A percentile compares a stretch with the other conserved stretches of the same genome.
These are phyloP conservation scores for Gaultheria prostrata DNA, from an alignment of 148 eudicot genomes.

Conservation along the genomic window DNA sequence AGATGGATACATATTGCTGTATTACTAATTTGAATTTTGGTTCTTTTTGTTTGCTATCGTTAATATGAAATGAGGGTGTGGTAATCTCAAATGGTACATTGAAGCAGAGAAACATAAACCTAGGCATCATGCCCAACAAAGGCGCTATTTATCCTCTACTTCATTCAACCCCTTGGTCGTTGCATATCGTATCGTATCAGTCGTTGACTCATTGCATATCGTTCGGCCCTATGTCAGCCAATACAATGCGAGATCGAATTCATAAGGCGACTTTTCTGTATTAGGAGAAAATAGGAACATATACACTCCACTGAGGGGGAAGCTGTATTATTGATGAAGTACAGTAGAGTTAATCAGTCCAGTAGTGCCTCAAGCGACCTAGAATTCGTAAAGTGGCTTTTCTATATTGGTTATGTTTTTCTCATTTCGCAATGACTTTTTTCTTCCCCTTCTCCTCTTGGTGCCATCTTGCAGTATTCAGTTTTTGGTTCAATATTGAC, in stretches of 20 bases:
- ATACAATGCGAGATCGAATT: background rate
- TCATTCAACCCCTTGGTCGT: background rate
- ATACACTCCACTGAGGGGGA: background rate
- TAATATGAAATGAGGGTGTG: background rate
- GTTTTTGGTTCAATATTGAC: conserved; percentile 71
- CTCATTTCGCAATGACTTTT: background rate
- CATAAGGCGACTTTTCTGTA: too few species aligned
- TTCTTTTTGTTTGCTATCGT: background rate
- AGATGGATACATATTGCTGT: background rate
- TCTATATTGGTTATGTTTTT: background rate
- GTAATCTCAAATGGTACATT: background rate
- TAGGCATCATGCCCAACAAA: background rate
- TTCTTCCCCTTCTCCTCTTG: background rate
- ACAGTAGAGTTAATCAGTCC: background rate
- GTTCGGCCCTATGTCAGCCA: background rate
- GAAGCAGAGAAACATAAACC: background rate
- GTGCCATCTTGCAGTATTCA: conserved; percentile 48
- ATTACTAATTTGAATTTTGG: background rate
- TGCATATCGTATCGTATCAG: background rate
- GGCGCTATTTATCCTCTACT: background rate
- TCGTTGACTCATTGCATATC: too few species aligned
- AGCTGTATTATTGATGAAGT: background rate
- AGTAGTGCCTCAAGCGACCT: background rate
- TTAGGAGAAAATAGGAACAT: background rate
- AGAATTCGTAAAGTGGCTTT: background rate